These are phyloP conservation scores for Boletus rubropictus DNA, from an alignment of 768 basidiomycete species.

Conservation along the genomic window DNA sequence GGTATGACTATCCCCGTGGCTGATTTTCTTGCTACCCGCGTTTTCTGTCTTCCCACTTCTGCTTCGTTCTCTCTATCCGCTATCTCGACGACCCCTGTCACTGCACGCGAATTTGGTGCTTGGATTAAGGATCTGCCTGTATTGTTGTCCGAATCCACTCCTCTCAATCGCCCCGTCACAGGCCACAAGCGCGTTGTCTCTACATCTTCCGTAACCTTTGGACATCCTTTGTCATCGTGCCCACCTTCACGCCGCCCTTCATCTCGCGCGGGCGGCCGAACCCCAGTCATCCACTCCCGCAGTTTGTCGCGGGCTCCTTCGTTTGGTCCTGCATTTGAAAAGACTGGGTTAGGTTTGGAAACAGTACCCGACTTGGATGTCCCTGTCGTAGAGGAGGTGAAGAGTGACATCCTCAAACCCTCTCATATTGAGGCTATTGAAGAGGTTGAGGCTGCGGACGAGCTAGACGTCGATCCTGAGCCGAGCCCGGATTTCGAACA, in stretches of 20 bases:
- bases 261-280: constrained; percentile 56
- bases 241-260: constrained; percentile 68
- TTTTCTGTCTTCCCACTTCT: constrained; percentile 71
- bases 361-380: constrained; percentile 49
- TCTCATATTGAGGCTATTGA: constrained; percentile 31
- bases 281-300: constrained; percentile 49
- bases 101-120: constrained; percentile 76
- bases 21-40: constrained; percentile 73
- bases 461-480: constrained; percentile 25
- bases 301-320: constrained; percentile 62
- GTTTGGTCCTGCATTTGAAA: constrained; percentile 42
- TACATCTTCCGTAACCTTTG: constrained; percentile 51
- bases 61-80: constrained; percentile 34
- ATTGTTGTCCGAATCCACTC: constrained; percentile 47
- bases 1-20: constrained; percentile 87
- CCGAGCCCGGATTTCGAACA: constrained; percentile 18
- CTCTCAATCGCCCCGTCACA: constrained; percentile 24
- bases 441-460: constrained; percentile 34
- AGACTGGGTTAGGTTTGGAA: constrained; percentile 38
- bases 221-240: constrained; percentile 57
- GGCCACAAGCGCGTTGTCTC: constrained; percentile 56
- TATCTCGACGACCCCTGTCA: constrained; percentile 37
- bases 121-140: constrained; percentile 84
- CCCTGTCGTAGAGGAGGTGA: constrained; percentile 37
- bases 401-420: constrained; percentile 28